Evolutionary conservation across 805 yeast species (phyloP).

Genomic region (Wickerhamomyces bisporus): DNA sequence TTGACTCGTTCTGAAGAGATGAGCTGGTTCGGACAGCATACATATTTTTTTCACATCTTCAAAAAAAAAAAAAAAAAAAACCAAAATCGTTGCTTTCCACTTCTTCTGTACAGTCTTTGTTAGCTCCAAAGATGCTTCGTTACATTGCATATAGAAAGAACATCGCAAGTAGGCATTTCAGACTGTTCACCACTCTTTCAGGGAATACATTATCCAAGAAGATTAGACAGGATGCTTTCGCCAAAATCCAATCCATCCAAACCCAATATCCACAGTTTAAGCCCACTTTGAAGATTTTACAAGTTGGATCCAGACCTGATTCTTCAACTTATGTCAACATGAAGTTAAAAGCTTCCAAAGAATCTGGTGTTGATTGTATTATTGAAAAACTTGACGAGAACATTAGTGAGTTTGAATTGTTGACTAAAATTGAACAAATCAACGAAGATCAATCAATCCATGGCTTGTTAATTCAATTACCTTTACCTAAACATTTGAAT

Average conservation of each 20-base stretch:
- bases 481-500: slow-evolving; percentile 66
- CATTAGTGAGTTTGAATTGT: slow-evolving; percentile 50
- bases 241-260: slow-evolving; percentile 28
- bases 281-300: slow-evolving; percentile 67
- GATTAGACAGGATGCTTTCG: slow-evolving; percentile 38
- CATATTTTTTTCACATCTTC: not conserved
- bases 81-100: too few species aligned
- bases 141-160: not conserved
- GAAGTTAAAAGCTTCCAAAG: slow-evolving; percentile 74
- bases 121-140: slow-evolving; percentile 1
- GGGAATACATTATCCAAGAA: slow-evolving; percentile 43
- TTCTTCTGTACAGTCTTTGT: too few species aligned
- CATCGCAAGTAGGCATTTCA: slow-evolving; percentile 17
- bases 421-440: slow-evolving; percentile 47
- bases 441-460: slow-evolving; percentile 59
- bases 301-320: slow-evolving; percentile 74
- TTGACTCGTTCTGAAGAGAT: too few species aligned
- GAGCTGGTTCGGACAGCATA: not conserved
- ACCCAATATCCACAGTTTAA: slow-evolving; percentile 45
- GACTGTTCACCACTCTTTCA: slow-evolving; percentile 32
- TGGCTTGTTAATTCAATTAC: slow-evolving; percentile 73
- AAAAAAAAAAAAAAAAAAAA: too few species aligned
- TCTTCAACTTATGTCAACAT: slow-evolving; percentile 77
- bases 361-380: slow-evolving; percentile 59
- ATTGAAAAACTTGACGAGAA: slow-evolving; percentile 54